These are phyloP conservation scores for Trichosporon asahii DNA, from an alignment of 1,284 basidiomycete genomes.

Conservation along the genomic window DNA sequence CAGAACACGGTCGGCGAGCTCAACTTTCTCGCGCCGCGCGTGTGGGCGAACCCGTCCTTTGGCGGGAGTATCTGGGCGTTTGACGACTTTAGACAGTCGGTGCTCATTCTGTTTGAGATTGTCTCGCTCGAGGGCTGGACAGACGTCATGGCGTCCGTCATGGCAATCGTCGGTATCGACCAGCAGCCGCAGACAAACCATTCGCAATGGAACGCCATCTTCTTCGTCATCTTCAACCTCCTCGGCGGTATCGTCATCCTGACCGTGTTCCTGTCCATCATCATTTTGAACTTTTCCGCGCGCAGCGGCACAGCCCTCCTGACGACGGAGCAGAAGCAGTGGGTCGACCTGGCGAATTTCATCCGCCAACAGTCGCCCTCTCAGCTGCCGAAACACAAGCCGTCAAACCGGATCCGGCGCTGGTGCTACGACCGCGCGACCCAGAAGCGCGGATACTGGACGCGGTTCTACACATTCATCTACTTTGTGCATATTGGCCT, in stretches of 20 bases:
- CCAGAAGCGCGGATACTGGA: slow-evolving; percentile 93
- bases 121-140: slow-evolving; percentile 96
- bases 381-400: slow-evolving; percentile 52
- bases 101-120: slow-evolving; percentile 94
- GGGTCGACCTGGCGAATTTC: slow-evolving; percentile 88
- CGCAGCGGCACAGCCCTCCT: slow-evolving; percentile 78
- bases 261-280: slow-evolving; percentile 84
- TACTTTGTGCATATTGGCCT: slow-evolving; percentile 82
- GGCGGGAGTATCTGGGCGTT: slow-evolving; percentile 78
- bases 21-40: slow-evolving; percentile 72
- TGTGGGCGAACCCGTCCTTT: slow-evolving; percentile 81
- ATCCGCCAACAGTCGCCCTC: slow-evolving; percentile 85
- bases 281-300: slow-evolving; percentile 88
- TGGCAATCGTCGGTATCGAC: slow-evolving; percentile 69
- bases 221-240: slow-evolving; percentile 90
- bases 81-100: slow-evolving; percentile 77
- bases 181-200: slow-evolving; percentile 69
- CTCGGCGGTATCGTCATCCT: slow-evolving; percentile 87
- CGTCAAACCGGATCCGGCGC: slow-evolving; percentile 55
- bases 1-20: slow-evolving; percentile 55
- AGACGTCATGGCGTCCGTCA: slow-evolving; percentile 80
- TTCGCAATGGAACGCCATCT: slow-evolving; percentile 78
- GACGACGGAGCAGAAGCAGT: slow-evolving; percentile 87
- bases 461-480: slow-evolving; percentile 72
- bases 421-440: slow-evolving; percentile 94